Evolutionary conservation across 208 protist genomes (phyloP), one percentile per base, ranked within the genome.

Genomic region (Leishmania guyanensis): DNA sequence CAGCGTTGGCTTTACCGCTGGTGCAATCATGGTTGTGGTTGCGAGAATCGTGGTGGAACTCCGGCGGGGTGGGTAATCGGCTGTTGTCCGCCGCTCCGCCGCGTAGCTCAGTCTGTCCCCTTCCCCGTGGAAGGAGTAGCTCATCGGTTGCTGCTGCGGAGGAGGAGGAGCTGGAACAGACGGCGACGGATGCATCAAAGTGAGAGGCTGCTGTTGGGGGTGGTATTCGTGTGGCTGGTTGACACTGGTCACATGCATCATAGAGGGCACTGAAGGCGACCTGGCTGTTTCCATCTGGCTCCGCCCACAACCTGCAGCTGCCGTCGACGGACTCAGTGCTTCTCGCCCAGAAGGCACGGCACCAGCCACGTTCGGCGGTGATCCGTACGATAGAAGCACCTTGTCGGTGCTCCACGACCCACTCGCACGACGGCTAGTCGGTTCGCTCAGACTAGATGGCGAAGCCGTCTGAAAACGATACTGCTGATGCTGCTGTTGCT

Each of bases 11-110:
- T 78, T 54, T 16, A 48, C 46, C 16, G 43, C 26, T 53, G 68
- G 14, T 26, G 8, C 58, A 4, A 22, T 33, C 50, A 54, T 39
- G 22, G 72, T 33, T n/a, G 58, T 10, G 33, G 72, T 51, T 46
- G 51, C 16, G 0, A 83, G 62, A 6, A 78, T 51, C 14, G 36
- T 20, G 1, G 60, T 56, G 20, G 48, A 8, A 26, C 53, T 65
- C 29, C 79, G 68, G 4, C 81, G 70, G 10, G 56, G 72, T 48
- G 82, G 74, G 58, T 84, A 78, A 56, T 84, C 74, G 20, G 58
- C 12, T 9, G 73, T 75, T n/a, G 56, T 58, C 12, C 80, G 73
- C 39, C 75, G 62, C 64, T 71, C 70, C 48, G 26, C 39, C n/a
- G 9, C 48, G 43, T 48, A 68, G 80, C 53, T 48, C 29, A 58